A percentile compares a stretch with the other conserved stretches of the same genome.
Conservation (phyloP, 148 eudicot species). For the Rhododendron henanense region DNA sequence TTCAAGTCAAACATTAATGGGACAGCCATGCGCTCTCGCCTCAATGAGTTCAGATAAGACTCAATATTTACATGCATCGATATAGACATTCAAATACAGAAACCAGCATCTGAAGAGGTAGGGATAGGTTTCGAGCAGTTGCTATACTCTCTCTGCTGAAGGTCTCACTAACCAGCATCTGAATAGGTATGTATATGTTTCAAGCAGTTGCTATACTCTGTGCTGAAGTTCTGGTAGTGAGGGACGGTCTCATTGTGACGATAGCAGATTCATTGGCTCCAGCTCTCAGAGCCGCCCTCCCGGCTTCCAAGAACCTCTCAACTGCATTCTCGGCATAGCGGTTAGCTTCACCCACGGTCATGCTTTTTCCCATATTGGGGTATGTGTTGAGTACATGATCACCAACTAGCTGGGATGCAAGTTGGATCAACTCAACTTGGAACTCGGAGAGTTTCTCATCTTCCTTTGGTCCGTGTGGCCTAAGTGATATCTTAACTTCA, state of each 20-base stretch:
- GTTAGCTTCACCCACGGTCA: conserved; percentile 70
- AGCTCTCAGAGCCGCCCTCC: conserved; percentile 77
- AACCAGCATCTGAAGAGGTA: not conserved
- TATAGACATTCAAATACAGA: not conserved
- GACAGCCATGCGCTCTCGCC: not conserved
- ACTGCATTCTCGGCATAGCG: conserved; percentile 71
- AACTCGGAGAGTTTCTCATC: conserved; percentile 69
- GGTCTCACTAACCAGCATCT: conserved; percentile 23
- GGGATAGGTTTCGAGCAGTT: conserved; percentile 23
- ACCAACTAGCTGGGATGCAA: conserved; percentile 85
- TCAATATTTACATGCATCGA: not conserved
- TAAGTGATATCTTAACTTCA: conserved; percentile 55
- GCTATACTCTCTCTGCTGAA: conserved; percentile 24
- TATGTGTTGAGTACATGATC: conserved; percentile 69
- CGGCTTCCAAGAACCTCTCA: conserved; percentile 75
- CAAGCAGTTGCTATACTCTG: conserved; percentile 25
- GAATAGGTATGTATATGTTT: conserved; percentile 12
- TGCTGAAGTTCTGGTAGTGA: conserved; percentile 60
- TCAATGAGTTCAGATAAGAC: not conserved
- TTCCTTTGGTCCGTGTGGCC: conserved; percentile 75
- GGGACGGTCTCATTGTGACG: conserved; percentile 88
- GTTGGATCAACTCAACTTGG: conserved; percentile 74
- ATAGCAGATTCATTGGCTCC: conserved; percentile 93
- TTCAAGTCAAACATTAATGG: not conserved
- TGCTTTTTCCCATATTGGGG: conserved; percentile 69